Percentiles rank a stretch among this genome's conserved stretches.
Evolutionary conservation across 2,329 filamentous ascomycete species (phyloP).

Genomic region (Emmonsia crescens): DNA sequence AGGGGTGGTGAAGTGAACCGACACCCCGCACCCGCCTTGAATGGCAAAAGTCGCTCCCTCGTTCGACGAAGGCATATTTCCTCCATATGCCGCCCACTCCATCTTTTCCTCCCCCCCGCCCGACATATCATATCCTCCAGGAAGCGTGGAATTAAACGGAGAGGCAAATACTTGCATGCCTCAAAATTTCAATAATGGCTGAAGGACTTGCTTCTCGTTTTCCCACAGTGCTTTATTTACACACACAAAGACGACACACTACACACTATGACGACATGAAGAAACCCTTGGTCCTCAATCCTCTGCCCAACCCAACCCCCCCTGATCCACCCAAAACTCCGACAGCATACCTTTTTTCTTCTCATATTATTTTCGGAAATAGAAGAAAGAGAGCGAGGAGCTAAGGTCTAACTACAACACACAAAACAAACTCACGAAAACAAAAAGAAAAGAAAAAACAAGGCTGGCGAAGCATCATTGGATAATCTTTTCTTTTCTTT

Average conservation of each 20-base stretch:
- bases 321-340: neutral
- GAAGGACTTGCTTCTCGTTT: neutral
- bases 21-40: neutral
- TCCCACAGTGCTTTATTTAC: neutral
- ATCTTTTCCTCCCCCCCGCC: neutral
- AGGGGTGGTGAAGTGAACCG: neutral
- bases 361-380: neutral
- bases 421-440: neutral
- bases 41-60: neutral
- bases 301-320: neutral
- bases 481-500: neutral
- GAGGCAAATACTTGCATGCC: neutral
- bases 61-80: neutral
- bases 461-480: neutral
- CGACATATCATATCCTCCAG: neutral
- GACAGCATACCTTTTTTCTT: neutral
- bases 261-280: slow-evolving; percentile 3
- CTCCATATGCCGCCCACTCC: slow-evolving; percentile 2
- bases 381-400: neutral
- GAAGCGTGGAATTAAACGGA: neutral
- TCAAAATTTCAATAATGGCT: neutral
- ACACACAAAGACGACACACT: neutral
- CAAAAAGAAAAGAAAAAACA: neutral
- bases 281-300: neutral
- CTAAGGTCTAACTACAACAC: neutral